Evolutionary conservation across 2,329 filamentous ascomycete genomes (phyloP).

Genomic region (Fusarium compactum): DNA sequence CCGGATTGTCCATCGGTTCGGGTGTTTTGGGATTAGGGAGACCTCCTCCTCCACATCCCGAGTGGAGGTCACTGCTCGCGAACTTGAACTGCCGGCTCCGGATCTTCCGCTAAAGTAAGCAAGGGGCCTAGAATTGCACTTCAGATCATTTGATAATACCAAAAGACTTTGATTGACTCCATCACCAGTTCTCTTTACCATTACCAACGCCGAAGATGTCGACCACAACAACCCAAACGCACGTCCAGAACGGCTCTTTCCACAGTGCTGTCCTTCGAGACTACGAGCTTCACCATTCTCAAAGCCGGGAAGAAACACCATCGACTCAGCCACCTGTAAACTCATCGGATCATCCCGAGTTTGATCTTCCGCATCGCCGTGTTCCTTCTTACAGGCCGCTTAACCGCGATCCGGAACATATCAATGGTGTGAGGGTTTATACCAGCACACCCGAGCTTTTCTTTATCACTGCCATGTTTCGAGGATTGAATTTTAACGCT

Average conservation of each 20-base stretch:
- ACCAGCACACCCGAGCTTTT: conserved; percentile 12
- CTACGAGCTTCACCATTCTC: conserved; percentile 34
- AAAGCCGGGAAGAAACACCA: not conserved
- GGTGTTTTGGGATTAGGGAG: not conserved
- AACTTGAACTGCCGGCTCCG: not conserved
- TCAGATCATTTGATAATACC: not conserved
- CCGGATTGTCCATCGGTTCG: conserved; percentile 22
- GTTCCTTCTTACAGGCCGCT: conserved; percentile 25
- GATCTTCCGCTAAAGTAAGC: not conserved
- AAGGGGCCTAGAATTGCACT: not conserved
- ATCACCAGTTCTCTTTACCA: not conserved
- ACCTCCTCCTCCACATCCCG: conserved; percentile 31
- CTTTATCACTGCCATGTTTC: conserved; percentile 29
- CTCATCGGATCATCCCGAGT: not conserved
- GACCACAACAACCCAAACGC: conserved; percentile 18
- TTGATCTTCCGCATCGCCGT: conserved; percentile 24
- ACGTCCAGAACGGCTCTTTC: conserved; percentile 11
- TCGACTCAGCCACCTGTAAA: not conserved
- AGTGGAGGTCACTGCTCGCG: conserved; percentile 16
- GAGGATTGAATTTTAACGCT: conserved; percentile 19
- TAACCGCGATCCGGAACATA: conserved; percentile 11
- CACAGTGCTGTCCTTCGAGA: conserved; percentile 21
- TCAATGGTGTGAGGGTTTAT: conserved; percentile 17
- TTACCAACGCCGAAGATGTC: conserved; percentile 8
- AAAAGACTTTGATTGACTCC: not conserved